Percentiles rank a stretch among this genome's conserved stretches.
Evolutionary conservation across 2,329 filamentous ascomycete species (phyloP).

Genomic region (Aureobasidium sp.): DNA sequence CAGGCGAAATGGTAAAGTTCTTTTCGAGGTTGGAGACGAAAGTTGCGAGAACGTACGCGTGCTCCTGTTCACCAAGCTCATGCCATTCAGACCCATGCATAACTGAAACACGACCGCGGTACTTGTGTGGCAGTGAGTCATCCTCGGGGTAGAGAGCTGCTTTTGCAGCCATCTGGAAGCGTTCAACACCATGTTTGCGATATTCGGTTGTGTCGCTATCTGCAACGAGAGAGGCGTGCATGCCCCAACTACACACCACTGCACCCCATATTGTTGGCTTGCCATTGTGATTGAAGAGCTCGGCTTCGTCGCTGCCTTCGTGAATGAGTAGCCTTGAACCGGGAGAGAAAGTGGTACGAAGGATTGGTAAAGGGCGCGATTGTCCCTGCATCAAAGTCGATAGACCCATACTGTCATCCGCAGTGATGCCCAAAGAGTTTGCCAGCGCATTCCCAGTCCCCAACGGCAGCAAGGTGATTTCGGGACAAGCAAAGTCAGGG

Average conservation of each 20-base stretch:
- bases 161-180: slow-evolving; percentile 77
- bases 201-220: slow-evolving; percentile 82
- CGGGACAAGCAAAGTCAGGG: slow-evolving; percentile 39
- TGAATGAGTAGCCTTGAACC: slow-evolving; percentile 34
- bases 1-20: slow-evolving; percentile 72
- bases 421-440: slow-evolving; percentile 32
- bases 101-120: slow-evolving; percentile 44
- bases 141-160: slow-evolving; percentile 57
- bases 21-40: slow-evolving; percentile 75
- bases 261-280: slow-evolving; percentile 51
- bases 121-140: slow-evolving; percentile 46
- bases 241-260: slow-evolving; percentile 81
- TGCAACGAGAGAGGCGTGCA: slow-evolving; percentile 81
- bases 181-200: slow-evolving; percentile 63
- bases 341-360: slow-evolving; percentile 37
- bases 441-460: slow-evolving; percentile 44
- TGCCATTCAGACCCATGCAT: slow-evolving; percentile 27
- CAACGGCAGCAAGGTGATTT: slow-evolving; percentile 46
- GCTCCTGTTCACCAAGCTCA: slow-evolving; percentile 37
- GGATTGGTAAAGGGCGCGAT: slow-evolving; percentile 33
- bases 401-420: slow-evolving; percentile 30
- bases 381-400: slow-evolving; percentile 28
- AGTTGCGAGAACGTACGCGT: slow-evolving; percentile 69
- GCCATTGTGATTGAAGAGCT: slow-evolving; percentile 22
- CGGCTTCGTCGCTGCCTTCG: slow-evolving; percentile 36